Evolutionary conservation across 352 stramenopile genomes (phyloP), one percentile per base, ranked within the genome.

Genomic region (Globisporangium barbulae): DNA sequence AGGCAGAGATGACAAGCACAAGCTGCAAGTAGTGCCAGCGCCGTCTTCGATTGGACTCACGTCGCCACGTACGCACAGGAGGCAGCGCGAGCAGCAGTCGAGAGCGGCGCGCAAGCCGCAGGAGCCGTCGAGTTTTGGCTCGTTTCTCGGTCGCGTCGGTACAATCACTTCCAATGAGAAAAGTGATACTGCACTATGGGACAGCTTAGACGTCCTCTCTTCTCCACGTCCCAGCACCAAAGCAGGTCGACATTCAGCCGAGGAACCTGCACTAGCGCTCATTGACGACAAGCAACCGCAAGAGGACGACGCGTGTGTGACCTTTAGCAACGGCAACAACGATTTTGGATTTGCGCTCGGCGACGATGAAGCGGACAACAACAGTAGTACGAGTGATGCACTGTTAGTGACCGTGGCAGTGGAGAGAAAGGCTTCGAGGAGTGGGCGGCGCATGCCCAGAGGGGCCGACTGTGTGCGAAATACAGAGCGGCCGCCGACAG

Each of bases 401-500:
- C 35, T 56, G 25, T 6, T 35, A 5, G 37, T 41, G 35, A 19
- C 19, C 9, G 15, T 41, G 25, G 9, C 7, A 3, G 19, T 33
- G 8, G 52, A 62, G 12, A 31, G 52, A 17, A 62, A 31, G 10
- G 59, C 30, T 39, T 10, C 33, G 17, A 42, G 25, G 22, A 61
- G 52, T 19, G 52, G 28, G 21, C 39, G 61, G 21, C 61, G 61
- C n/a, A 17, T 13, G 19, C 58, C 53, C 42, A 44, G 28, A 61
- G 22, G 30, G 10, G 2, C 22, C 7, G 61, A 61, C 6, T 44
- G 21, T 15, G 19, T 37, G 10, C 53, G 55, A 12, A 57, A 31
- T 28, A 10, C 22, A 17, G 12, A 37, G 0, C 19, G 2, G 13
- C 37, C 44, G 2, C 30, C 33, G 1, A 60, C 39, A 42, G 50